Base-by-base conservation (phyloP, 2,329 filamentous ascomycete genomes). In the Botrytis aclada region DNA sequence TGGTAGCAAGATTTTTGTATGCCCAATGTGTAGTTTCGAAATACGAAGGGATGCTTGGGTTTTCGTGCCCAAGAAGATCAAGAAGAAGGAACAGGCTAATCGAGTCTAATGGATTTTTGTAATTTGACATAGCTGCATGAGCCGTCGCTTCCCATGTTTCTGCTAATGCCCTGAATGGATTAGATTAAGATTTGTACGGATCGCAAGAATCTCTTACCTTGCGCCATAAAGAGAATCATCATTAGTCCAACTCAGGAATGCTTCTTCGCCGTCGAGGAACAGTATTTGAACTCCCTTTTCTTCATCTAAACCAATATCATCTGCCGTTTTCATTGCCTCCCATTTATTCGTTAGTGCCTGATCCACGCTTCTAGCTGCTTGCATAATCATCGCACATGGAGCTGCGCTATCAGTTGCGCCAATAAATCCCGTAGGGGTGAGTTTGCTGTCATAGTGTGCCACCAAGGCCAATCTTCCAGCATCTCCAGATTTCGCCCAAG, bases 1-100 rank as follows among this genome's bases (percentile, higher is more conserved):
- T 83, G 3, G 84, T 83, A 1, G 93, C 91, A 85, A 98, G 88
- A 74, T 88, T 87, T 77, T 88, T 85, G 82, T 98, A 98, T 1
- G 95, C 94, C 95, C 95, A 98, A 81, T 98, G 95, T 0, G 95
- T 98, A 1, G 91, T 92, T 74, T 90, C 87, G 81, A 97, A 98
- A 83, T 95, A 98, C 0, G 93, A 97, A 1, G 94, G 94, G 1
- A 99, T 87, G 0, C 79, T 83, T 0, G 95, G 94, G 60, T 88
- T 82, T 18, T 88, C 83, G 0, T 89, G 84, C 14, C 96, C 96
- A 0, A 98, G 88, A 14, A 98, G 87, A 81, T 98, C 96, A 43
- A 98, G 88, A n/a, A 98, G 88, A 14, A 98, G 86, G 80, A 98
- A 97, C 18, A 98, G 87, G 71, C 90, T 91, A 79, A 98, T 98